Conservation (phyloP, 768 basidiomycete species). For the Termitomyces sp. region DNA sequence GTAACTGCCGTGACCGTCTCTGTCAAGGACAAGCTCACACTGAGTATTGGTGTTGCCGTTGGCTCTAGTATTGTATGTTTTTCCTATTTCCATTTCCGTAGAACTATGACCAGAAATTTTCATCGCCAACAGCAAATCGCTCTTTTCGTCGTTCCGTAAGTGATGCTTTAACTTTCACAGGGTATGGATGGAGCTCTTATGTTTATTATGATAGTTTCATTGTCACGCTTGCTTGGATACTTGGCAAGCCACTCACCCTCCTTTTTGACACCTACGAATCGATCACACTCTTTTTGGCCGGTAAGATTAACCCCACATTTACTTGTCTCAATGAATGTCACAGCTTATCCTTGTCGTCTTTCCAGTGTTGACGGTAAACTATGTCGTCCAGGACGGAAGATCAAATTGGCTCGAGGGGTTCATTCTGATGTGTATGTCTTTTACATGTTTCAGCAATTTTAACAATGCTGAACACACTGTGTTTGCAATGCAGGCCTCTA, state of each 20-base stretch:
- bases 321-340: too few species aligned
- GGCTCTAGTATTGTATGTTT: slow-evolving; percentile 73
- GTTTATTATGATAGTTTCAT: slow-evolving; percentile 47
- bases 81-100: slow-evolving; percentile 4
- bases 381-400: slow-evolving; percentile 81
- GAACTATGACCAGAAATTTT: too few species aligned
- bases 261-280: slow-evolving; percentile 90
- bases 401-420: slow-evolving; percentile 91
- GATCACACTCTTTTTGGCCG: slow-evolving; percentile 51
- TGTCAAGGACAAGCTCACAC: slow-evolving; percentile 85
- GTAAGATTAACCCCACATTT: slow-evolving; percentile 15
- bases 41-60: slow-evolving; percentile 85
- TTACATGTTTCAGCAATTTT: not conserved
- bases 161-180: not conserved
- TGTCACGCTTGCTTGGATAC: slow-evolving; percentile 76
- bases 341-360: not conserved
- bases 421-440: slow-evolving; percentile 56
- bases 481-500: slow-evolving; percentile 47
- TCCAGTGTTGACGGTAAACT: slow-evolving; percentile 78
- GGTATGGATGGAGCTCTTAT: not conserved
- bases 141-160: slow-evolving; percentile 44
- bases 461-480: not conserved
- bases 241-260: slow-evolving; percentile 74
- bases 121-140: slow-evolving; percentile 56
- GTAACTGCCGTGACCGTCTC: slow-evolving; percentile 90